Conservation (phyloP, 768 basidiomycete genomes). For the Rhodocollybia butyracea region DNA sequence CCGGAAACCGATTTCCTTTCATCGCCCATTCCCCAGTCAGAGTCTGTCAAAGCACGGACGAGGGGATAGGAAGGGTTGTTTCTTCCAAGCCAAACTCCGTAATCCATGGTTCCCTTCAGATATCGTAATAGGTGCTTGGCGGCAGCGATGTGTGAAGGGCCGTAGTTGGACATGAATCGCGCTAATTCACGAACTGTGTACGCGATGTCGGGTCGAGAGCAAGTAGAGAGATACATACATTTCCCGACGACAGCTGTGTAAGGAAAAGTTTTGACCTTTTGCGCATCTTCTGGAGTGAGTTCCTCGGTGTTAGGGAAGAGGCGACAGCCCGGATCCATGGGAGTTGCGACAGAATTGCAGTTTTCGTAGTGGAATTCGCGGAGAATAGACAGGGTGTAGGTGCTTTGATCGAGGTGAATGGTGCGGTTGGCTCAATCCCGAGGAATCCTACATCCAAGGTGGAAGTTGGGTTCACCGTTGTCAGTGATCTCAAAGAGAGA, state of each 20-base stretch:
- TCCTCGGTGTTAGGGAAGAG: conserved; percentile 6
- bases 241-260: no score
- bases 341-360: conserved; percentile 2
- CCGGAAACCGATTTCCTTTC: conserved; percentile 24
- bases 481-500: no score
- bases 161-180: no score
- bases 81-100: conserved; percentile 5
- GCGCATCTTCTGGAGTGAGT: no score
- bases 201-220: no score
- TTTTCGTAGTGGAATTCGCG: not conserved
- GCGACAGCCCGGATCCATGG: conserved; percentile 1
- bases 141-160: not conserved
- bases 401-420: not conserved
- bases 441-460: not conserved
- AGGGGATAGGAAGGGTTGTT: not conserved
- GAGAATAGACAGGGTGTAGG: not conserved
- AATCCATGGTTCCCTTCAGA: not conserved
- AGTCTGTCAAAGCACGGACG: conserved; percentile 12
- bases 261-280: no score
- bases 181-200: no score
- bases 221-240: no score
- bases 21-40: conserved; percentile 15
- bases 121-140: conserved; percentile 9
- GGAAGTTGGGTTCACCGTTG: not conserved
- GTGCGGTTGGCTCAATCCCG: not conserved